phyloP scores from a whole-genome alignment of 192 early-diverging fungal genomes.

The Backusella circina region DNA sequence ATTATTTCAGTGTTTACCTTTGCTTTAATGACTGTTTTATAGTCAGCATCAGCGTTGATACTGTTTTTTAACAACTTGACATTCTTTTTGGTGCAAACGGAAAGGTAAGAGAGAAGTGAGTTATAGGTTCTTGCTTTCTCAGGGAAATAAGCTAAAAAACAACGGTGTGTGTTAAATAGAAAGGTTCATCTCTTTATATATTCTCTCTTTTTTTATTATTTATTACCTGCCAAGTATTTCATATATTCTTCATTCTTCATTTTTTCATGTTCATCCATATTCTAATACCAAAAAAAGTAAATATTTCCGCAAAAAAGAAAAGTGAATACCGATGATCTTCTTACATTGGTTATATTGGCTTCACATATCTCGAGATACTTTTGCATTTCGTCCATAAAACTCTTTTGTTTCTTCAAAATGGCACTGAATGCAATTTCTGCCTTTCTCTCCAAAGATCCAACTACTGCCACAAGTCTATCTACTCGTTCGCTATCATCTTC shows the following conservation, averaged over 20 bases:
- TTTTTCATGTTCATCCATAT: background rate
- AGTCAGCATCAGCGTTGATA: conserved; percentile 7
- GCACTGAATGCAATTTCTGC: conserved; percentile 73
- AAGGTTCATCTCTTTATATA: conserved; percentile 16
- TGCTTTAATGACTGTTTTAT: conserved; percentile 7
- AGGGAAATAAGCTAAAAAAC: conserved; percentile 11
- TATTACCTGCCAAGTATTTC: conserved; percentile 18
- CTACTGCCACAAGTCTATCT: conserved; percentile 66
- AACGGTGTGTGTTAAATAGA: background rate
- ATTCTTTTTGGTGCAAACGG: background rate
- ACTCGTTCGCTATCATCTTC: conserved; percentile 51
- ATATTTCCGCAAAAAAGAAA: too few species aligned
- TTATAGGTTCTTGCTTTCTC: conserved; percentile 10
- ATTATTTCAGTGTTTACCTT: conserved; percentile 6
- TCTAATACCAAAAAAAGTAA: background rate
- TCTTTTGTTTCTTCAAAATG: conserved; percentile 68
- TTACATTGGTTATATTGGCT: background rate
- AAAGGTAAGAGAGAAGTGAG: background rate
- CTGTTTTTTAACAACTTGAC: background rate
- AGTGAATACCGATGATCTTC: background rate
- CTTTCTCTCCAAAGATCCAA: conserved; percentile 58
- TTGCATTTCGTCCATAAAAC: background rate
- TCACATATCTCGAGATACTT: conserved; percentile 5
- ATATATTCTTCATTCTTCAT: conserved; percentile 7
- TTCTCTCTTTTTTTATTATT: background rate